phyloP scores from a whole-genome alignment of 768 basidiomycete species.

The Fibroporia radiculosa region DNA sequence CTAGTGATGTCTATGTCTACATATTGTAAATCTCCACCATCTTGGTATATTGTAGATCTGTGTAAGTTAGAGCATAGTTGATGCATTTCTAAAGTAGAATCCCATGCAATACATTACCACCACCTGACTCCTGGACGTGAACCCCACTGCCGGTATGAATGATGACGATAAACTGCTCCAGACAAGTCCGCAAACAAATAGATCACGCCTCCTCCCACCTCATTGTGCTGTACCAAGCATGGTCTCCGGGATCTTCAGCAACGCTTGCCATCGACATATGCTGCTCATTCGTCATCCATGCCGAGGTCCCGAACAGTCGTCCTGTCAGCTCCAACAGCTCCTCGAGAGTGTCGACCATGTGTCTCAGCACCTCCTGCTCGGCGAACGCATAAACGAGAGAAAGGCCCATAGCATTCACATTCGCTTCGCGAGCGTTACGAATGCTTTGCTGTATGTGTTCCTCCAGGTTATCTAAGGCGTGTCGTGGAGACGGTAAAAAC shows the following conservation, averaged over 20 bases:
- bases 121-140: no score
- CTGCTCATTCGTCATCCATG: constrained; percentile 29
- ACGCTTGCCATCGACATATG: constrained; percentile 16
- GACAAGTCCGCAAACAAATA: no score
- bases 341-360: constrained; percentile 36
- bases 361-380: constrained; percentile 33
- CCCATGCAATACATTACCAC: no score
- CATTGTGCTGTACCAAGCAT: constrained; percentile 25
- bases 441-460: constrained; percentile 28
- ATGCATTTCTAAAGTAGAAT: no score
- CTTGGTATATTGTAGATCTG: no score
- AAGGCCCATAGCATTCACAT: constrained; percentile 26
- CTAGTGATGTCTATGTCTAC: no score
- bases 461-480: constrained; percentile 31
- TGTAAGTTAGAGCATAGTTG: no score
- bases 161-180: no score
- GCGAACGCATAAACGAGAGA: constrained; percentile 35
- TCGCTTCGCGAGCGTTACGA: constrained; percentile 17
- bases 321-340: constrained; percentile 32
- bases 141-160: no score
- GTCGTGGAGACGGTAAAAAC: constrained; percentile 38
- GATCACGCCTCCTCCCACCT: constrained; percentile 16
- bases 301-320: constrained; percentile 35
- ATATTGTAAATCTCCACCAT: no score
- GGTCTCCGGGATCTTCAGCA: constrained; percentile 16